These are phyloP conservation scores for Quillaja saponaria DNA, from an alignment of 306 rosid genomes.

Conservation along the genomic window DNA sequence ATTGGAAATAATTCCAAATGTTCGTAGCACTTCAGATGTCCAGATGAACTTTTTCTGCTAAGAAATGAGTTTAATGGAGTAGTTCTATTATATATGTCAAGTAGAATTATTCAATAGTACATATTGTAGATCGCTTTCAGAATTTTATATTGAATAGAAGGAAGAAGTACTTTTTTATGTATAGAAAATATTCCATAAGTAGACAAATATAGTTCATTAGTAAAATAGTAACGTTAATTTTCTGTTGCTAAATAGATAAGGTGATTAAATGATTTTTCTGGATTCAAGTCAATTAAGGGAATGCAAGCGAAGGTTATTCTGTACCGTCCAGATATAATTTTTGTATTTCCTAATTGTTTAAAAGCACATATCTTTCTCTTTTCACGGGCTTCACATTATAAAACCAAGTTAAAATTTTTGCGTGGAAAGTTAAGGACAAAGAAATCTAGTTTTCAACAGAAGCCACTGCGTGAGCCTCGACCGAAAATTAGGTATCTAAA, in stretches of 20 bases:
- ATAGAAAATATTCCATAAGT: conserved; percentile 7
- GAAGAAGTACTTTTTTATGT: too few species aligned
- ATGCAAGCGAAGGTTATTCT: conserved; percentile 7
- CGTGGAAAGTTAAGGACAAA: conserved; percentile 14
- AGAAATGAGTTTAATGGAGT: too few species aligned
- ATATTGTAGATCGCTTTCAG: conserved; percentile 7
- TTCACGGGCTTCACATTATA: conserved; percentile 18
- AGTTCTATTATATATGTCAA: too few species aligned
- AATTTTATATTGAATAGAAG: not conserved
- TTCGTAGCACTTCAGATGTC: too few species aligned
- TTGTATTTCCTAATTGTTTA: conserved; percentile 7
- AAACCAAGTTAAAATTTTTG: not conserved
- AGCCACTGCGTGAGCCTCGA: too few species aligned
- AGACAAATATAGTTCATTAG: conserved; percentile 10
- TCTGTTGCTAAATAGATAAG: conserved; percentile 28
- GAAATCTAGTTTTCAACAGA: too few species aligned
- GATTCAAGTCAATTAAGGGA: not conserved
- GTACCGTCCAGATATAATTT: not conserved
- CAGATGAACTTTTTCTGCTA: too few species aligned
- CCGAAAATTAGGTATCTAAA: too few species aligned
- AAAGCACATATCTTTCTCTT: conserved; percentile 14
- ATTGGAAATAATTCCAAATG: conserved; percentile 29
- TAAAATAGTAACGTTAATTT: too few species aligned
- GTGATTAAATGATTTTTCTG: conserved; percentile 1
- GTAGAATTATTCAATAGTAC: too few species aligned